Percentiles rank a stretch among this genome's conserved stretches.
These are phyloP conservation scores for Austroboletus niveus DNA, from an alignment of 1,284 basidiomycete species.

Conservation along the genomic window DNA sequence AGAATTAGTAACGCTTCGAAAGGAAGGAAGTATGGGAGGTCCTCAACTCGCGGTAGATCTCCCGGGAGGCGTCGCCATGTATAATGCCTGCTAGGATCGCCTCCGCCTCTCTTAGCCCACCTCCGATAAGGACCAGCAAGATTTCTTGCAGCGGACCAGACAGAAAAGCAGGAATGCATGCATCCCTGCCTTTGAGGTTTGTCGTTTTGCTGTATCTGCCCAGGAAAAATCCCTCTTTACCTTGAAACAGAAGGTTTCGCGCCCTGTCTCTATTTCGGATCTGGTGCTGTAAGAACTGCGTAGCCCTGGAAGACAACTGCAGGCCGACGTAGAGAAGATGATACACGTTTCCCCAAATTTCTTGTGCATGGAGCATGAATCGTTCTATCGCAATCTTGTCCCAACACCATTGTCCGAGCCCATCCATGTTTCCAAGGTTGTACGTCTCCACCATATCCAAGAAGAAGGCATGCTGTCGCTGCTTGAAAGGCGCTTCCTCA, in stretches of 20 bases:
- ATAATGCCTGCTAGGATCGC: slow-evolving; percentile 4
- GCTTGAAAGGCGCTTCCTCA: background rate
- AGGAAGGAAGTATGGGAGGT: too few species aligned
- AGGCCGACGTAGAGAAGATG: background rate
- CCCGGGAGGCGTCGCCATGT: background rate
- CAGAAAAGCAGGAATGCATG: slow-evolving; percentile 6
- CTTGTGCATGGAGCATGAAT: background rate
- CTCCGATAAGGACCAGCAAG: slow-evolving; percentile 2
- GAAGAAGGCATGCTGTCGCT: background rate
- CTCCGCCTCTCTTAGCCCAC: slow-evolving; percentile 6
- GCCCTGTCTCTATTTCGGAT: background rate
- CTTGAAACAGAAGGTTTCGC: slow-evolving; percentile 5
- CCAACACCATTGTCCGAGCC: background rate
- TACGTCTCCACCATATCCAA: background rate
- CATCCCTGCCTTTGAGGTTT: background rate
- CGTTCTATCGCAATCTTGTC: background rate
- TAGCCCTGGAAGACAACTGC: background rate
- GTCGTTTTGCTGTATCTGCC: slow-evolving; percentile 8
- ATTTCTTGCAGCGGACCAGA: background rate
- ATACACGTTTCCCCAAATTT: background rate
- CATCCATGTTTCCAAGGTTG: too few species aligned
- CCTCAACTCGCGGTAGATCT: too few species aligned
- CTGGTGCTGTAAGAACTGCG: slow-evolving; percentile 5
- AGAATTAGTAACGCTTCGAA: too few species aligned
- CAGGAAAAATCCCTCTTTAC: background rate